Percentiles rank a stretch among this genome's conserved stretches.
Evolutionary conservation across 202 grass and related monocot genomes (phyloP).

Genomic region (Zoysia matrella): DNA sequence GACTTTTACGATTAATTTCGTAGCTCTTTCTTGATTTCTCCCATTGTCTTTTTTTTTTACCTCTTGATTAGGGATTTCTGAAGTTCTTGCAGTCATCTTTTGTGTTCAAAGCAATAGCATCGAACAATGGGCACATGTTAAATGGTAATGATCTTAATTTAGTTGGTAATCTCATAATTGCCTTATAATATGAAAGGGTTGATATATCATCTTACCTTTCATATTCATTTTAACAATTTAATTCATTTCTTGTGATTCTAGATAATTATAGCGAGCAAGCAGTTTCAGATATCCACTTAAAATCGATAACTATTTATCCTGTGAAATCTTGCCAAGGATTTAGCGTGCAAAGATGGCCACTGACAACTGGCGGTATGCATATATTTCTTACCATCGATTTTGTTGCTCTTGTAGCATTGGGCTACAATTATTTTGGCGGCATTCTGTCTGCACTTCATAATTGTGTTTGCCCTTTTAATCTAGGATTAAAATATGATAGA

Average conservation of each 20-base stretch:
- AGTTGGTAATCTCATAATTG: constrained; percentile 63
- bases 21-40: neutral
- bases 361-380: constrained; percentile 76
- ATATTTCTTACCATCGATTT: constrained; percentile 8
- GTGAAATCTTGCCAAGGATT: constrained; percentile 97
- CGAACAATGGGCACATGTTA: neutral
- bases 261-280: constrained; percentile 40
- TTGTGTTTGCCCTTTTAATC: constrained; percentile 25
- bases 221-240: constrained; percentile 12
- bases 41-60: too few relatives aligned
- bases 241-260: constrained; percentile 35
- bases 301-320: constrained; percentile 90
- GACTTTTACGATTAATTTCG: neutral
- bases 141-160: constrained; percentile 52
- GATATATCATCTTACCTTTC: constrained; percentile 19
- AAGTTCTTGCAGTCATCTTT: neutral
- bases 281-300: constrained; percentile 59
- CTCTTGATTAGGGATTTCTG: neutral
- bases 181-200: constrained; percentile 11
- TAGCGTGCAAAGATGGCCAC: constrained; percentile 67
- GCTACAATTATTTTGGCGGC: constrained; percentile 22
- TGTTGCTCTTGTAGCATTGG: constrained; percentile 29
- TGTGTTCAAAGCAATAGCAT: neutral
- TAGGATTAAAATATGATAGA: constrained; percentile 94
- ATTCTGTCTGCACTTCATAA: constrained; percentile 4